A percentile compares a stretch with the other conserved stretches of the same genome.
Evolutionary conservation across 1,284 basidiomycete species (phyloP).

Genomic region (Irpex sp.): DNA sequence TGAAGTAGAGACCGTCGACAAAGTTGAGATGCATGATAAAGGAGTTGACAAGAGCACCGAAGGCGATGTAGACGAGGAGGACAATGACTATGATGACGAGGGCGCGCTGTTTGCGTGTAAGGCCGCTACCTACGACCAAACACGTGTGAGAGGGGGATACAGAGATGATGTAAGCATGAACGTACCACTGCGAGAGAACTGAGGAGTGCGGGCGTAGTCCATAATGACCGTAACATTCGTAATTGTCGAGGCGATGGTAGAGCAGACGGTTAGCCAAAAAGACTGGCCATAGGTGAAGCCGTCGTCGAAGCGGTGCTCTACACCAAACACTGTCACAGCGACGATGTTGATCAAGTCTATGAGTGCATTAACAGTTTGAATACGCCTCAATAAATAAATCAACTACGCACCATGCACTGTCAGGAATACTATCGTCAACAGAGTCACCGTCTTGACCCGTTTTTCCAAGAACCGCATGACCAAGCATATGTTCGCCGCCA

Average conservation of each 20-base stretch:
- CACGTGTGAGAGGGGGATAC: background rate
- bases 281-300: constrained; percentile 72
- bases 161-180: background rate
- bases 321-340: constrained; percentile 61
- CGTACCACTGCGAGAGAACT: constrained; percentile 68
- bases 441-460: constrained; percentile 56
- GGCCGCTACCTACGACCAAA: constrained; percentile 55
- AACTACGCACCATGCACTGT: constrained; percentile 54
- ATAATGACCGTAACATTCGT: constrained; percentile 70
- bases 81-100: constrained; percentile 77
- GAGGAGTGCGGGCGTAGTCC: constrained; percentile 57
- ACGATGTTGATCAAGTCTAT: constrained; percentile 67
- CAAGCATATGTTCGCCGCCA: constrained; percentile 69
- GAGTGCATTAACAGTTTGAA: background rate
- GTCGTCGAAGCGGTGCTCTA: constrained; percentile 60
- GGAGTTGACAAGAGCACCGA: constrained; percentile 61
- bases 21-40: constrained; percentile 59
- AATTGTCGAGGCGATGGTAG: constrained; percentile 63
- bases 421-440: constrained; percentile 60
- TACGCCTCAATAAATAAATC: background rate
- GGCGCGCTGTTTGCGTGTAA: constrained; percentile 77
- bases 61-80: constrained; percentile 68
- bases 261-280: constrained; percentile 81
- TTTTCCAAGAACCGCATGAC: constrained; percentile 72
- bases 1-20: constrained; percentile 70